Conservation (phyloP, 768 basidiomycete species). For the Russula griseocarnosa region DNA sequence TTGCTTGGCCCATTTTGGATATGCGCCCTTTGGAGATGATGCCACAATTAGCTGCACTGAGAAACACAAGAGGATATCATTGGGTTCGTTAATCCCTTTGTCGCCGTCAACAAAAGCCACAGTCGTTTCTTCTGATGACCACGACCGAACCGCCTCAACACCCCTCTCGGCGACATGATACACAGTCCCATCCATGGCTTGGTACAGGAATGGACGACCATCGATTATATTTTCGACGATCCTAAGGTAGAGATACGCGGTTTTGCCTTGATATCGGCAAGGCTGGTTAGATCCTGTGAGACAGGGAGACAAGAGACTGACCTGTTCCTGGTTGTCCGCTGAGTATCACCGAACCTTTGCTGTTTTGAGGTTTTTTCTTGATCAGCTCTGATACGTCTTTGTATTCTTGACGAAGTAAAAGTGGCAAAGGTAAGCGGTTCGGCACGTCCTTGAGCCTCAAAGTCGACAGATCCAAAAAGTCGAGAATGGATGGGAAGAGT, state of each 20-base stretch:
- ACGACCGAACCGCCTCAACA: no score
- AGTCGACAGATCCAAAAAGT: no score
- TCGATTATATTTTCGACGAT: background rate
- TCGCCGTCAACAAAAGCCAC: background rate
- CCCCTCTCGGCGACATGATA: no score
- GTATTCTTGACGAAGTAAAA: background rate
- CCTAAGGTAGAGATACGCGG: background rate
- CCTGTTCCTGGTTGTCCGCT: background rate
- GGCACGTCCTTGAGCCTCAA: background rate
- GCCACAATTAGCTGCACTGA: background rate
- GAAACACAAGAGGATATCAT: background rate
- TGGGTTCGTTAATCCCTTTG: background rate
- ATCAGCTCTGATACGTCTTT: background rate
- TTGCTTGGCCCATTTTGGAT: background rate
- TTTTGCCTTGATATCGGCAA: background rate
- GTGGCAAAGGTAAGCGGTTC: background rate
- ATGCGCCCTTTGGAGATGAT: background rate
- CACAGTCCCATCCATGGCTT: no score
- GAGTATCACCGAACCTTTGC: background rate
- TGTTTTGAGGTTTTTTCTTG: background rate
- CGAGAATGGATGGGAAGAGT: background rate
- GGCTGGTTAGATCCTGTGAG: background rate
- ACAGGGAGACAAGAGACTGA: background rate
- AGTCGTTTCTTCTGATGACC: background rate
- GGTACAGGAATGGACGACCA: no score